These are phyloP conservation scores for Gynochthodes officinalis DNA, from an alignment of 257 asterid species.

Conservation along the genomic window DNA sequence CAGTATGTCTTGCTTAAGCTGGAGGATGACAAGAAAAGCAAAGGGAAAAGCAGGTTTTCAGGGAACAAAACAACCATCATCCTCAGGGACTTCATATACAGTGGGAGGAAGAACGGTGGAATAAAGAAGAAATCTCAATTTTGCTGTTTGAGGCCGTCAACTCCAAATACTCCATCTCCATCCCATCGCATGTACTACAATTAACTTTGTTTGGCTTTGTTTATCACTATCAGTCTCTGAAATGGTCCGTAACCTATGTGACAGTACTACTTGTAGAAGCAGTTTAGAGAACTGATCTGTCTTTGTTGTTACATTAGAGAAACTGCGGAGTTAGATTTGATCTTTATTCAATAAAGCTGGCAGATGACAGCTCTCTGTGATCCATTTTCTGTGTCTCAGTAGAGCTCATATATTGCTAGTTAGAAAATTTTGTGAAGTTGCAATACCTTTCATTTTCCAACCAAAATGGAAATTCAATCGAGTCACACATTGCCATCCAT, in stretches of 20 bases:
- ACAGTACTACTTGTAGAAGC: constrained; percentile 17
- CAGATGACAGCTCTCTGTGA: constrained; percentile 10
- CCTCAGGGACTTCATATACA: constrained; percentile 68
- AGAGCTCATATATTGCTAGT: neutral
- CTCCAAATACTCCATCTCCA: constrained; percentile 38
- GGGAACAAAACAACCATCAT: constrained; percentile 42
- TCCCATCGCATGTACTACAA: constrained; percentile 26
- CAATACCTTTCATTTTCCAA: neutral
- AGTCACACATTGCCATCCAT: too few relatives aligned
- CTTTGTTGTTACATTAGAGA: constrained; percentile 21
- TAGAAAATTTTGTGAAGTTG: constrained; percentile 2
- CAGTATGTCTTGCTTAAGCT: constrained; percentile 52
- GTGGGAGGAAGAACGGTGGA: constrained; percentile 56
- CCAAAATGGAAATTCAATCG: too few relatives aligned
- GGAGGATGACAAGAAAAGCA: constrained; percentile 67
- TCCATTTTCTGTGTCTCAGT: constrained; percentile 11
- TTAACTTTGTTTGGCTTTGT: constrained; percentile 14
- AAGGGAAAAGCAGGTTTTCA: constrained; percentile 50
- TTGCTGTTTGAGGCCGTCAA: constrained; percentile 64
- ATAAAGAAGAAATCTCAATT: constrained; percentile 53
- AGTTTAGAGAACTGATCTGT: constrained; percentile 32
- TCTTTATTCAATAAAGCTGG: constrained; percentile 42
- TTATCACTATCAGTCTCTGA: neutral
- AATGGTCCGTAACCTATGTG: constrained; percentile 25
- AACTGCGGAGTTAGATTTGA: constrained; percentile 34